A percentile compares a stretch with the other conserved stretches of the same genome.
phyloP scores from a whole-genome alignment of 2,329 filamentous ascomycete genomes.

The Rhexocercosporidium sp. region DNA sequence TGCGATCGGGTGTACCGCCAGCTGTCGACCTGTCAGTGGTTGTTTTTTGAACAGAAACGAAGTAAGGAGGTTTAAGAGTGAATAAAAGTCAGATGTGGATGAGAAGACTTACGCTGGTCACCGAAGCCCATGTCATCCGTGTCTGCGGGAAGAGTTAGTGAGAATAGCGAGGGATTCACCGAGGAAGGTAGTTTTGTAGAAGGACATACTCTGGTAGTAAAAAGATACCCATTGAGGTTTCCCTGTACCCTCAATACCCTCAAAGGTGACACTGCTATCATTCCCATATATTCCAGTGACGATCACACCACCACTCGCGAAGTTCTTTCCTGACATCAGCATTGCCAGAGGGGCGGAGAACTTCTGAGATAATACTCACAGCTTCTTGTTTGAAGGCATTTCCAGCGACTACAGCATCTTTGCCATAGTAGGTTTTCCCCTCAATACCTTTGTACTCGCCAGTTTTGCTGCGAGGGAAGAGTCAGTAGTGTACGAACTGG shows the following conservation, averaged over 20 bases:
- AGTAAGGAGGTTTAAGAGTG: background rate
- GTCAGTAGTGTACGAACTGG: background rate
- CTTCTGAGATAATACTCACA: conserved; percentile 47
- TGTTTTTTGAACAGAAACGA: background rate
- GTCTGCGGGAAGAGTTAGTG: background rate
- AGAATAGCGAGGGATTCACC: too few species aligned
- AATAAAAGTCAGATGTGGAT: background rate
- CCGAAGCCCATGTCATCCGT: conserved; percentile 20
- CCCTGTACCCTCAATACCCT: conserved; percentile 16
- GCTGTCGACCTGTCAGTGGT: conserved; percentile 38
- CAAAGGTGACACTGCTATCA: conserved; percentile 19
- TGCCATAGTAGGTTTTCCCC: conserved; percentile 53
- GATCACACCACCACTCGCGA: conserved; percentile 18
- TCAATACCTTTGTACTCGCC: conserved; percentile 46
- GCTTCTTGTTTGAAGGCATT: conserved; percentile 61
- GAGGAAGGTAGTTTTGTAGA: background rate
- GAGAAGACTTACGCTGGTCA: conserved; percentile 17
- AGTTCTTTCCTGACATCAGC: conserved; percentile 2
- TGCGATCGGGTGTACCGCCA: conserved; percentile 61
- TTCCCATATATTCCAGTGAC: conserved; percentile 19
- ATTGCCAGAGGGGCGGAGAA: background rate
- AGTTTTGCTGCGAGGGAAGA: background rate
- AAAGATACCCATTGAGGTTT: conserved; percentile 23
- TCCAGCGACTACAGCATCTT: conserved; percentile 51
- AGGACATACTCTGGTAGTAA: conserved; percentile 16